Evolutionary conservation across 139 green algal species (phyloP).

Genomic region (Dunaliella sp.): DNA sequence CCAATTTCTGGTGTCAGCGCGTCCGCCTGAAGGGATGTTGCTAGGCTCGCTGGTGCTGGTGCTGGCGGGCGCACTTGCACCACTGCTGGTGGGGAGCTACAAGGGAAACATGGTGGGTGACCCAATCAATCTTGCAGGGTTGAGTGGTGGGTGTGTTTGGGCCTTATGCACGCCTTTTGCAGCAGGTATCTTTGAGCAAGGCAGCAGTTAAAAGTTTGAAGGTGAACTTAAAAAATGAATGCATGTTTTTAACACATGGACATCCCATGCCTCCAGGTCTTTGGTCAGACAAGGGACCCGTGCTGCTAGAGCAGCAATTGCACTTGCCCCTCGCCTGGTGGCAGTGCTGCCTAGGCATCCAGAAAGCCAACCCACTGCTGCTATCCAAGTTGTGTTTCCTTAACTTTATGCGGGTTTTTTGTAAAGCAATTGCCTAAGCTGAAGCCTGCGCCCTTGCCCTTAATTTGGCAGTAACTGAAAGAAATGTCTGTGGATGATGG

Average conservation of each 20-base stretch:
- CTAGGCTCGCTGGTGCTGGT: slow-evolving; percentile 72
- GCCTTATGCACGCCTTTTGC: not conserved
- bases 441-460: no score
- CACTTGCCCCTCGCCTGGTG: not conserved
- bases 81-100: slow-evolving; percentile 74
- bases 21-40: slow-evolving; percentile 78
- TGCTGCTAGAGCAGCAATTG: no score
- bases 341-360: not conserved
- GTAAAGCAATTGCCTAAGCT: no score
- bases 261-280: not conserved
- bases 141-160: not conserved
- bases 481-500: no score
- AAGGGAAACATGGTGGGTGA: slow-evolving; percentile 27
- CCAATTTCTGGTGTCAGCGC: slow-evolving; percentile 35
- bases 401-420: no score
- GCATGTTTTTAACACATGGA: not conserved
- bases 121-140: not conserved
- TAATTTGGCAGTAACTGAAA: no score
- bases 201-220: not conserved
- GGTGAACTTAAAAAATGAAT: not conserved
- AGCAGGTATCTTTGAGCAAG: not conserved
- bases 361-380: no score
- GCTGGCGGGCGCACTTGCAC: slow-evolving; percentile 51
- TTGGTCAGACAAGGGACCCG: no score
- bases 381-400: no score